These are phyloP conservation scores for Chenopodium album DNA, from an alignment of 148 eudicot genomes.

Conservation along the genomic window DNA sequence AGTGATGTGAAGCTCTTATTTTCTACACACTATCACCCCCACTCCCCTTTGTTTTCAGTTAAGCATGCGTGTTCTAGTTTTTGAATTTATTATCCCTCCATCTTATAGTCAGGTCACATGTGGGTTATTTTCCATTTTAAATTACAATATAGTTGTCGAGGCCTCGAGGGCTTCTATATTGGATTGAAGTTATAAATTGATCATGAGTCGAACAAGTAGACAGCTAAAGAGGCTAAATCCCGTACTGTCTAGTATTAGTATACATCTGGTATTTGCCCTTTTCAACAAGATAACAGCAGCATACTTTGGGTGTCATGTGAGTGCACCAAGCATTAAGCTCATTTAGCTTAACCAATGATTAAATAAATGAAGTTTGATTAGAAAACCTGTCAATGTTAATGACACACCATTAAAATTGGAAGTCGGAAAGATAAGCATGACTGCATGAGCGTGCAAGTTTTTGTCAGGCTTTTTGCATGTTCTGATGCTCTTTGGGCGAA, in stretches of 20 bases:
- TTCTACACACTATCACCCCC: not conserved
- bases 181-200: too few relatives aligned
- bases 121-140: too few relatives aligned
- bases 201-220: too few relatives aligned
- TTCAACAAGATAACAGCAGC: not conserved
- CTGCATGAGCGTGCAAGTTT: slow-evolving; percentile 26
- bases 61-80: too few relatives aligned
- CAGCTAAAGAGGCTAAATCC: too few relatives aligned
- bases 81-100: not conserved
- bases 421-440: not conserved
- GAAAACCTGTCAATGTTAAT: not conserved
- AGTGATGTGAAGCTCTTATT: slow-evolving; percentile 4
- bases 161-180: too few relatives aligned
- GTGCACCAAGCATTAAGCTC: slow-evolving; percentile 10
- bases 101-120: too few relatives aligned
- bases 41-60: not conserved
- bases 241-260: too few relatives aligned
- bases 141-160: too few relatives aligned
- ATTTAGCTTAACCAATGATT: too few relatives aligned
- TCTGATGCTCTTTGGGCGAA: not conserved
- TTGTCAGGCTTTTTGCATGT: slow-evolving; percentile 27
- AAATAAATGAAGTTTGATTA: not conserved
- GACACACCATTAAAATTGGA: not conserved
- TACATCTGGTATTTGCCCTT: not conserved
- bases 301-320: slow-evolving; percentile 13